Evolutionary conservation across 2,329 filamentous ascomycete species (phyloP).

Genomic region (Pseudopithomyces maydicus): DNA sequence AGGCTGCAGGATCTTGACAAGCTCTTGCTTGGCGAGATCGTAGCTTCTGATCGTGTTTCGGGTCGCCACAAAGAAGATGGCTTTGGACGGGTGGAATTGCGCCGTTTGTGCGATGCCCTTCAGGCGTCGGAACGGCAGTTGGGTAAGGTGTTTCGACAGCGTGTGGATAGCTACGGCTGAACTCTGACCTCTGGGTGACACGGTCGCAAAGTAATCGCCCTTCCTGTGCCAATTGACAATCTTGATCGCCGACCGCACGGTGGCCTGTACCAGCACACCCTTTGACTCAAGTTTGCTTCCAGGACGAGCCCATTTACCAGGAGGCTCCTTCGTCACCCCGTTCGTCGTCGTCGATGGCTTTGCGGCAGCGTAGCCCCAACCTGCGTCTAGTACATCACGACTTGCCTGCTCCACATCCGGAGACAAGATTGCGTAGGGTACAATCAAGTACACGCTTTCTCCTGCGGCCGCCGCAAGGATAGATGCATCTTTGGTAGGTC

Average conservation of each 20-base stretch:
- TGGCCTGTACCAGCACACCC: slow-evolving; percentile 79
- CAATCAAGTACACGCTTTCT: slow-evolving; percentile 83
- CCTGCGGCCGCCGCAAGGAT: slow-evolving; percentile 84
- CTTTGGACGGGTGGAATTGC: slow-evolving; percentile 91
- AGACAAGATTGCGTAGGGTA: slow-evolving; percentile 69
- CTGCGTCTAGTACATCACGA: slow-evolving; percentile 77
- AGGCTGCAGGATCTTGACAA: slow-evolving; percentile 91
- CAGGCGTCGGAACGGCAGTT: slow-evolving; percentile 85
- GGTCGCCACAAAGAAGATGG: slow-evolving; percentile 94
- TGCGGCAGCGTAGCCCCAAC: slow-evolving; percentile 90
- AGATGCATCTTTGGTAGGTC: slow-evolving; percentile 78
- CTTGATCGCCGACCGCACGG: slow-evolving; percentile 81
- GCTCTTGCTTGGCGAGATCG: slow-evolving; percentile 87
- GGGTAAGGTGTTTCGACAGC: slow-evolving; percentile 90
- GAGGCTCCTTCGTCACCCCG: slow-evolving; percentile 70
- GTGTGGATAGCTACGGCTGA: slow-evolving; percentile 93
- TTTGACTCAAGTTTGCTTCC: slow-evolving; percentile 73
- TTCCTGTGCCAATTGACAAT: slow-evolving; percentile 91
- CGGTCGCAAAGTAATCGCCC: slow-evolving; percentile 92
- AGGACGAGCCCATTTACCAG: slow-evolving; percentile 84
- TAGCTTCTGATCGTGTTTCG: slow-evolving; percentile 93
- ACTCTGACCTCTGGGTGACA: slow-evolving; percentile 78
- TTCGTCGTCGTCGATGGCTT: slow-evolving; percentile 58
- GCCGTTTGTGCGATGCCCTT: slow-evolving; percentile 83
- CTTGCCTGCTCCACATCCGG: slow-evolving; percentile 76